Conservation (phyloP, 495 filamentous ascomycete species). For the Neurospora discreta region DNA sequence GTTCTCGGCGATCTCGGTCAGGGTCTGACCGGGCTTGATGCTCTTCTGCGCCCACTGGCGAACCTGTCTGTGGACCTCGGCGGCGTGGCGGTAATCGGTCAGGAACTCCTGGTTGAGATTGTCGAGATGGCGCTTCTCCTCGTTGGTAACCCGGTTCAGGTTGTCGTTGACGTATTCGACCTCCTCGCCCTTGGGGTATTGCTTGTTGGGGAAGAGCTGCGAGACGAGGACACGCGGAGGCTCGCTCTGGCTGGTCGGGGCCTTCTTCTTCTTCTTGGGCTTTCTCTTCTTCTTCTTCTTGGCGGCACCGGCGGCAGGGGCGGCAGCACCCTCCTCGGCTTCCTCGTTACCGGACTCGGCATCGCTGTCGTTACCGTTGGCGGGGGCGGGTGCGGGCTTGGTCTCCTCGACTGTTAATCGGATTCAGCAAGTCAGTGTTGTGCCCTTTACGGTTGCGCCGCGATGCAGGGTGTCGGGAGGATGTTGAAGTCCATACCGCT, state of each 20-base stretch:
- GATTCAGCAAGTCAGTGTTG: not conserved
- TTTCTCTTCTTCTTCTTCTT: constrained; percentile 73
- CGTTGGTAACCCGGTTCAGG: constrained; percentile 66
- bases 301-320: constrained; percentile 29
- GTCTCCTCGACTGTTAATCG: constrained; percentile 22
- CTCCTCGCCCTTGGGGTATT: constrained; percentile 73
- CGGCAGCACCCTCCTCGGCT: constrained; percentile 28
- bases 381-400: constrained; percentile 35
- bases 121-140: constrained; percentile 80
- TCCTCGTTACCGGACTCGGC: constrained; percentile 51
- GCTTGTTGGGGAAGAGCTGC: constrained; percentile 61
- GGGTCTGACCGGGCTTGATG: constrained; percentile 69
- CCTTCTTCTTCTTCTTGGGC: constrained; percentile 73
- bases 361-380: constrained; percentile 49
- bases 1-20: constrained; percentile 73
- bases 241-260: constrained; percentile 58
- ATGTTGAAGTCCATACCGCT: constrained; percentile 19
- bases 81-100: constrained; percentile 74
- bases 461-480: constrained; percentile 2
- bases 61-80: constrained; percentile 81
- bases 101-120: constrained; percentile 76
- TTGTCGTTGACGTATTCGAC: constrained; percentile 70
- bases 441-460: not conserved
- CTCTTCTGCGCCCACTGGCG: constrained; percentile 71
- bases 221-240: constrained; percentile 68